A percentile compares a stretch with the other conserved stretches of the same genome.
Conservation (phyloP, 2,329 filamentous ascomycete species). For the Fusarium pseudoanthophilum region DNA sequence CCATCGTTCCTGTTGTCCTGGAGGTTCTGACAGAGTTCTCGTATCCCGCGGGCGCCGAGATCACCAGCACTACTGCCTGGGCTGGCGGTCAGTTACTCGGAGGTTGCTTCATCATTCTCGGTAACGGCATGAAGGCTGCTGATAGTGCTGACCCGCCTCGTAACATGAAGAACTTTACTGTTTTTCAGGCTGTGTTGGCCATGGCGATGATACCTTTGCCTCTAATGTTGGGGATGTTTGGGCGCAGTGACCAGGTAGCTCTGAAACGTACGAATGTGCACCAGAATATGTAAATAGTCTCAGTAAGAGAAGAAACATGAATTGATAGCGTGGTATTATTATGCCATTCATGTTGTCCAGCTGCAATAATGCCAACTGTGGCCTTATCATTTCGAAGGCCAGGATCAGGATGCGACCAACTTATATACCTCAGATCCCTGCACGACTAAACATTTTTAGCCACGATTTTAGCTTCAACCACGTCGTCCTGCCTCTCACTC, state of each 20-base stretch:
- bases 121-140: not conserved
- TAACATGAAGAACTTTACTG: not conserved
- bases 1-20: not conserved
- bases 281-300: not conserved
- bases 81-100: not conserved
- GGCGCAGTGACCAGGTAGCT: not conserved
- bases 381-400: accelerated
- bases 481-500: accelerated
- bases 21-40: not conserved
- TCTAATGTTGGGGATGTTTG: not conserved
- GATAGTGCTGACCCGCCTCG: not conserved
- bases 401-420: not conserved
- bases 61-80: not conserved
- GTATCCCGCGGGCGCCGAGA: not conserved
- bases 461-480: not conserved
- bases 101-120: not conserved
- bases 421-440: not conserved
- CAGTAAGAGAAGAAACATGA: accelerated
- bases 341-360: accelerated
- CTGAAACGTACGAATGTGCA: not conserved
- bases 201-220: not conserved
- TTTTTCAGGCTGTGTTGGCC: not conserved
- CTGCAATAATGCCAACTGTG: too few relatives aligned
- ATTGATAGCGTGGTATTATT: not conserved
- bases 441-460: not conserved